Base-by-base conservation (phyloP, 1,284 basidiomycete species). In the Peniophora sp. region DNA sequence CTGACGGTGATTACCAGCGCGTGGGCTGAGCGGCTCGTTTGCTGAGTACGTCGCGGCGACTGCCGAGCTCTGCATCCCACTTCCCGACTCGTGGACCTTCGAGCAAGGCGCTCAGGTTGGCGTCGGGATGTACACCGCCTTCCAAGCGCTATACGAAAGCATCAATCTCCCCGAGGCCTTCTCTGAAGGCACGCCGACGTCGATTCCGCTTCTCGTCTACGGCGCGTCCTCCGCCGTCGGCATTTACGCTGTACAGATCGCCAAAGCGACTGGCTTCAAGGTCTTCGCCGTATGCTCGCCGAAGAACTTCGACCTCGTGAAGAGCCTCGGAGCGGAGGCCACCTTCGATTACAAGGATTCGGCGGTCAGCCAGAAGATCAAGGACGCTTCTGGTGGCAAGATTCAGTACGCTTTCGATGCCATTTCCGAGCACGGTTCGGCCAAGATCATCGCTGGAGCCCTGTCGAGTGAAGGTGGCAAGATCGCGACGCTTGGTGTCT, bases 351-450 rank as follows among this genome's bases (percentile, higher is more conserved):
- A 41, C 38, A 41, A 41, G 38, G 38, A 41, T 6, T 16, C 53
- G 5, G 47, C 47, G 55, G 53, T 17, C 14, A 34, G 24, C 14
- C 22, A 46, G 23, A 50, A 51, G 47, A 53, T 53, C 47, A 51
- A 50, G 9, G 38, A 22, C 8, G 36, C 54, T 17, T 50, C 53
- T 1, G 19, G 34, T 1, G 41, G 48, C 22, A 44, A 45, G 41
- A 34, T 52, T 22, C 45, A 49, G 51, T 25, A 51, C n/a, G 52
- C 43, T 2, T n/a, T 53, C 2, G 49, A 53, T 39, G 20, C 35
- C 9, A 48, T 53, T n/a, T 19, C 46, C 9, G 50, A 45, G 39
- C 36, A 17, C 1, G 23, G 22, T 2, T 44, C 49, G n/a, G 27
- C 24, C 3, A 22, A 41, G 49, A 6, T 50, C 38, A 17, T 51